Conservation (phyloP, 257 asterid genomes). For the Solanum gracilifrons region DNA sequence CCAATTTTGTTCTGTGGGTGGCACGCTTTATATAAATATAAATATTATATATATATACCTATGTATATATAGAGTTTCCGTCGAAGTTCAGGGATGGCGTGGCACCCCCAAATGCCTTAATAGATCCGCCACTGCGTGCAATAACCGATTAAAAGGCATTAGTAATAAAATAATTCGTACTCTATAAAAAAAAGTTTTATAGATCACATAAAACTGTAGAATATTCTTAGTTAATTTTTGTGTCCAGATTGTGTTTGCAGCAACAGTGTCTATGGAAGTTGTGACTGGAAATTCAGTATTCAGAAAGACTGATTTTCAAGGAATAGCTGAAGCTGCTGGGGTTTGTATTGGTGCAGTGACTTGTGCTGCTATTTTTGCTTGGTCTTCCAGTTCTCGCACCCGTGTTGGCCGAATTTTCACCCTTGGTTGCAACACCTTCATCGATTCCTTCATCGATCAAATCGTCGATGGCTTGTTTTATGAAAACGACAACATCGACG, state of each 20-base stretch:
- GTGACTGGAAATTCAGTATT: slow-evolving; percentile 77
- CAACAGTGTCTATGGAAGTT: slow-evolving; percentile 50
- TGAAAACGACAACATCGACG: slow-evolving; percentile 38
- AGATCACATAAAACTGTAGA: background rate
- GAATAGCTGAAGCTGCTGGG: slow-evolving; percentile 61
- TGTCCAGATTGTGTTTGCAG: slow-evolving; percentile 67
- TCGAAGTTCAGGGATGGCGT: too few species aligned
- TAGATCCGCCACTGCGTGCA: too few species aligned
- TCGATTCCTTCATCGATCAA: slow-evolving; percentile 63
- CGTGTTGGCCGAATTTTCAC: slow-evolving; percentile 62
- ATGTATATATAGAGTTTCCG: too few species aligned
- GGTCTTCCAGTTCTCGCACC: slow-evolving; percentile 62
- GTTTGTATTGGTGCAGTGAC: slow-evolving; percentile 51
- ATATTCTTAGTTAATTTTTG: background rate
- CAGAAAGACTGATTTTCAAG: slow-evolving; percentile 55
- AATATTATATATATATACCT: too few species aligned
- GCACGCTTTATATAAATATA: too few species aligned
- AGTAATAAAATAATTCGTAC: background rate
- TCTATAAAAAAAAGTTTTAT: background rate
- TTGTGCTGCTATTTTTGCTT: slow-evolving; percentile 69
- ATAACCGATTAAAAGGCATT: background rate
- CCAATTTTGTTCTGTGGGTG: too few species aligned
- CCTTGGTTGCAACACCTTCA: slow-evolving; percentile 55
- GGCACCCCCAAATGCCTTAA: too few species aligned
- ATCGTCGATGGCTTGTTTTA: slow-evolving; percentile 73